Evolutionary conservation across 371 early-diverging fungal species (phyloP).

Genomic region (Parasitella parasitica): DNA sequence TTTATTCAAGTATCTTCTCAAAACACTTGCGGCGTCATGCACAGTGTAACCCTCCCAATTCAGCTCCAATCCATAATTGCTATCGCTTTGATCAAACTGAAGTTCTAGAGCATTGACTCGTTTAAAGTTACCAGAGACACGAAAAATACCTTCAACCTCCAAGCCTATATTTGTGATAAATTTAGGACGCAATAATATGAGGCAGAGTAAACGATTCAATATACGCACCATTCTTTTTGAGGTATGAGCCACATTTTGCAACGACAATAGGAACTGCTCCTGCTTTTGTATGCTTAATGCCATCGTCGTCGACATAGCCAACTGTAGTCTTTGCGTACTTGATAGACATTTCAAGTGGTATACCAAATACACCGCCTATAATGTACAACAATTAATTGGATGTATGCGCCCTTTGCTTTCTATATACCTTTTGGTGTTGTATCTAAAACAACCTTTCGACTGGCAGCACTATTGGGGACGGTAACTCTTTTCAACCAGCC

Average conservation of each 20-base stretch:
- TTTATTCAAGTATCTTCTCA: conserved; percentile 54
- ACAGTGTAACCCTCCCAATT: conserved; percentile 57
- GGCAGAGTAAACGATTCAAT: no score
- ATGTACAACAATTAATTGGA: neutral
- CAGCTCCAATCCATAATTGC: conserved; percentile 49
- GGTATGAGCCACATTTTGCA: conserved; percentile 48
- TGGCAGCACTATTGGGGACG: conserved; percentile 11
- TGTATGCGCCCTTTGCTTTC: neutral
- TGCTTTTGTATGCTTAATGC: conserved; percentile 24
- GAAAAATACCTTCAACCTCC: conserved; percentile 31
- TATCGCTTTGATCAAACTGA: conserved; percentile 52
- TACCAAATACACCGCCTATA: conserved; percentile 28
- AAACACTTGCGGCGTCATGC: conserved; percentile 59
- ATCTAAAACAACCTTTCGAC: conserved; percentile 9
- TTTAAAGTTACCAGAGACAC: conserved; percentile 41
- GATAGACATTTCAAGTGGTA: conserved; percentile 27
- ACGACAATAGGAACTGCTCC: conserved; percentile 54
- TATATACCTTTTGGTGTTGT: conserved; percentile 14
- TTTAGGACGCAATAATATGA: no score
- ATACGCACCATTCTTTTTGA: conserved; percentile 32
- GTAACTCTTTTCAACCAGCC: conserved; percentile 27
- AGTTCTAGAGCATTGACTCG: conserved; percentile 52
- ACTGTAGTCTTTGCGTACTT: conserved; percentile 31
- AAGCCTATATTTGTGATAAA: no score
- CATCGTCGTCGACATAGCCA: conserved; percentile 34